Conservation (phyloP, 1,139 yeast genomes). For the Pichia sp. region DNA sequence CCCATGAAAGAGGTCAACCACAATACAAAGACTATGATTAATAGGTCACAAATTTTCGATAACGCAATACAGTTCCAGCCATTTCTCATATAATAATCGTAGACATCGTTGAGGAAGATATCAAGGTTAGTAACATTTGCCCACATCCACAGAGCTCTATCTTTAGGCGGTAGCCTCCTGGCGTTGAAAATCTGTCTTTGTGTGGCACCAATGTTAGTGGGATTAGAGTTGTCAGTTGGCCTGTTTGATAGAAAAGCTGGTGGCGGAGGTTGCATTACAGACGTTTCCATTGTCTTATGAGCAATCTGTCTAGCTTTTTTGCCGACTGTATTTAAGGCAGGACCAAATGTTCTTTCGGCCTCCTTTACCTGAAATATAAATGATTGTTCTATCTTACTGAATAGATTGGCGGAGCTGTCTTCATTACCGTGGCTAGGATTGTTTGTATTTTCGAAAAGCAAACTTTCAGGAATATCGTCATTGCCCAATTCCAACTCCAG, state of each 20-base stretch:
- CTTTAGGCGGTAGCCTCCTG: conserved; percentile 45
- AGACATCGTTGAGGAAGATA: conserved; percentile 75
- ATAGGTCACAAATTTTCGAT: conserved; percentile 58
- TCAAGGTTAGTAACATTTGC: conserved; percentile 92
- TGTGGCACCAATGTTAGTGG: neutral
- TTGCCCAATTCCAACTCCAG: conserved; percentile 16
- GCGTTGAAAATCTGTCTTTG: conserved; percentile 13
- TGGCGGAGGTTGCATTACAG: conserved; percentile 16
- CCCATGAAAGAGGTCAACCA: conserved; percentile 71
- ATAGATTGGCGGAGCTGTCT: neutral
- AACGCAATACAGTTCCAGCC: conserved; percentile 77
- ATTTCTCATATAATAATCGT: conserved; percentile 77
- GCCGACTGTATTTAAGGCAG: conserved; percentile 22
- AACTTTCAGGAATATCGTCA: conserved; percentile 27
- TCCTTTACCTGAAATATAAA: conserved; percentile 20
- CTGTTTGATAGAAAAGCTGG: conserved; percentile 17
- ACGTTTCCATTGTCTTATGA: conserved; percentile 27
- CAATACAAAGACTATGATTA: conserved; percentile 73
- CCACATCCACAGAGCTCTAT: conserved; percentile 91
- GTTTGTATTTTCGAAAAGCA: conserved; percentile 23
- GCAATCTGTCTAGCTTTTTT: conserved; percentile 29
- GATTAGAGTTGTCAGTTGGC: neutral
- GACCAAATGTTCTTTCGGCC: conserved; percentile 18
- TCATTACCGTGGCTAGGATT: neutral
- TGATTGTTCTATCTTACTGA: conserved; percentile 17